Evolutionary conservation across 2,329 filamentous ascomycete genomes (phyloP).

Genomic region (Sporothrix globosa): DNA sequence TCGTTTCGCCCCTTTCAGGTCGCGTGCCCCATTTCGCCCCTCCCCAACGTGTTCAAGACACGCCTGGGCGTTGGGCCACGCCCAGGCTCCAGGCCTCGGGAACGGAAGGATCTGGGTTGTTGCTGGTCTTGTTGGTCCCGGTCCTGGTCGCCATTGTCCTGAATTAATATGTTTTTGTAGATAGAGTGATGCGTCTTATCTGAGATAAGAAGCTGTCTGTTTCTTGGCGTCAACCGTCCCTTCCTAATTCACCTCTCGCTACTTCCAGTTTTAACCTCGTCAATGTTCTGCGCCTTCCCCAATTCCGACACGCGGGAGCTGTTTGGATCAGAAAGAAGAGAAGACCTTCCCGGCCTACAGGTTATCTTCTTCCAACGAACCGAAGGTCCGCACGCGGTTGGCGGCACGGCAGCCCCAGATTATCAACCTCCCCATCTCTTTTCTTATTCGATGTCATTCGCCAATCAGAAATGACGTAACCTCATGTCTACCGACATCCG

Average conservation of each 20-base stretch:
- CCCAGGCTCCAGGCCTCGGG: background rate
- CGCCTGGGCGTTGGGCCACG: slow-evolving; percentile 8
- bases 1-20: slow-evolving; percentile 10
- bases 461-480: slow-evolving; percentile 3
- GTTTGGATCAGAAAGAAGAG: no score
- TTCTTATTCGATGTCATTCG: background rate
- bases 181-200: background rate
- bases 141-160: background rate
- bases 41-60: slow-evolving; percentile 1
- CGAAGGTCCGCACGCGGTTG: background rate
- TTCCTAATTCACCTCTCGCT: background rate
- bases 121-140: background rate
- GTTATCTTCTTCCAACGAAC: background rate
- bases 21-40: slow-evolving; percentile 24
- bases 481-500: background rate
- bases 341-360: background rate
- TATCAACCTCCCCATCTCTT: background rate
- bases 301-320: background rate
- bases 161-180: no score
- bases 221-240: background rate
- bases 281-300: background rate
- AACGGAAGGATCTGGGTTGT: background rate
- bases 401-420: slow-evolving; percentile 8
- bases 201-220: background rate
- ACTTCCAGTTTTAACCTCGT: background rate